phyloP scores from a whole-genome alignment of 2,329 filamentous ascomycete genomes.

The Cadophora luteo-olivacea region DNA sequence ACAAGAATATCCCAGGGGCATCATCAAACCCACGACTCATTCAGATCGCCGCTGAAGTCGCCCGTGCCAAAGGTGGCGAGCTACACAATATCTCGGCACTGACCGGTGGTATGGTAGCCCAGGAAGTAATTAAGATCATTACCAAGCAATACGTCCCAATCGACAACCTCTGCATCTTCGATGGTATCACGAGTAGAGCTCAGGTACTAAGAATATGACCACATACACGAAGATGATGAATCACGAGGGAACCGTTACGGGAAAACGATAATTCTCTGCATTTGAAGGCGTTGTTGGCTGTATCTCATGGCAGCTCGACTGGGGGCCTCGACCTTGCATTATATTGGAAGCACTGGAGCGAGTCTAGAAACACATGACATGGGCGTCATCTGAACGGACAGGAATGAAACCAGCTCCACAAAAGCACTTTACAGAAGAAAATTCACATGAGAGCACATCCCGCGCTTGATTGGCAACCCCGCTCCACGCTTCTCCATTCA shows the following conservation, averaged over 20 bases:
- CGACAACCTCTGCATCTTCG: conserved; percentile 74
- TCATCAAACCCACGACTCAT: conserved; percentile 56
- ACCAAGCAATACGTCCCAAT: conserved; percentile 76
- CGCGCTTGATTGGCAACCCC: conserved; percentile 10
- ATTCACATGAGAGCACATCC: conserved; percentile 20
- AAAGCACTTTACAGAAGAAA: conserved; percentile 31
- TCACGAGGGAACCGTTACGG: conserved; percentile 25
- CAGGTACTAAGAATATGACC: conserved; percentile 43
- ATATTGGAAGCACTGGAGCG: conserved; percentile 22
- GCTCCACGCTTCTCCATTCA: not conserved
- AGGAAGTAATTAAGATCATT: conserved; percentile 92
- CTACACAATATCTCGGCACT: conserved; percentile 91
- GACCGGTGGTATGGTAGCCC: conserved; percentile 91
- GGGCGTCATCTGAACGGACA: conserved; percentile 28
- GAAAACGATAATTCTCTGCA: conserved; percentile 28
- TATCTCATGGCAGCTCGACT: conserved; percentile 24
- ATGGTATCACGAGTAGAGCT: conserved; percentile 60
- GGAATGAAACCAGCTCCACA: conserved; percentile 26
- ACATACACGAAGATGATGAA: conserved; percentile 20
- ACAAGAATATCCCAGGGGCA: conserved; percentile 53
- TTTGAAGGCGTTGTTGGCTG: conserved; percentile 33
- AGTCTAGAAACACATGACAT: conserved; percentile 15
- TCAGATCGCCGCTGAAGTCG: conserved; percentile 68
- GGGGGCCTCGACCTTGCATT: conserved; percentile 20
- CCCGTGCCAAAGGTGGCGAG: conserved; percentile 81